These are phyloP conservation scores for Sarcomyxa edulis DNA, from an alignment of 768 basidiomycete species.

Conservation along the genomic window DNA sequence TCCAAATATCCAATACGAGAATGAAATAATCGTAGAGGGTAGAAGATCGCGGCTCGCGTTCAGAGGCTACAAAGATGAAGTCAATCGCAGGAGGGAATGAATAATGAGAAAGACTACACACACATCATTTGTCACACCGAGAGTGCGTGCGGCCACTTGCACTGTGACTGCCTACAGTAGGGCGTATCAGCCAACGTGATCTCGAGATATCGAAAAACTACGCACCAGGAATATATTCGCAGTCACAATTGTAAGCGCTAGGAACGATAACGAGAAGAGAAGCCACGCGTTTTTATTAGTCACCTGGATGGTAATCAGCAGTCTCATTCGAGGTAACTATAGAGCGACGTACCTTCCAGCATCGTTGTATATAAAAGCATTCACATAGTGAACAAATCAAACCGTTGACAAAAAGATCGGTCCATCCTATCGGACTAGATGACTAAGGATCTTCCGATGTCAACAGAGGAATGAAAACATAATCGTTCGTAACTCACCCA, in stretches of 20 bases:
- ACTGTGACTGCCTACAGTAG: constrained; percentile 21
- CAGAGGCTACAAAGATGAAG: constrained; percentile 16
- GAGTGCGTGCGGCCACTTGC: constrained; percentile 19
- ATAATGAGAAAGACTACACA: constrained; percentile 1
- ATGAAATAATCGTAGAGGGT: constrained; percentile 32
- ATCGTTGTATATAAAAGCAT: constrained; percentile 41
- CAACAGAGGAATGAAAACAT: not conserved
- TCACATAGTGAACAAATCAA: constrained; percentile 42
- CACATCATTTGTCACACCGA: constrained; percentile 21
- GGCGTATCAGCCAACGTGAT: constrained; percentile 1
- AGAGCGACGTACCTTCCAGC: constrained; percentile 39
- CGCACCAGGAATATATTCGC: constrained; percentile 37
- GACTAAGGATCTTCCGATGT: constrained; percentile 24
- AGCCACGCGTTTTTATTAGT: constrained; percentile 33
- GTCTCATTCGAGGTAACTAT: not conserved
- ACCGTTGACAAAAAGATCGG: constrained; percentile 44
- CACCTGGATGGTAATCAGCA: constrained; percentile 24
- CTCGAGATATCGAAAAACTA: not conserved
- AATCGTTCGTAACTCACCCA: constrained; percentile 25
- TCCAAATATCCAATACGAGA: constrained; percentile 41
- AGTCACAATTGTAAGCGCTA: constrained; percentile 27
- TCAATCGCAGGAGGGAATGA: no score
- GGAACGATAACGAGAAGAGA: constrained; percentile 22
- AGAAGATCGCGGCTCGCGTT: constrained; percentile 20
- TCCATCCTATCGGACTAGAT: constrained; percentile 34